These are phyloP conservation scores for Fusarium acutatum DNA, from an alignment of 2,329 filamentous ascomycete genomes.

Conservation along the genomic window DNA sequence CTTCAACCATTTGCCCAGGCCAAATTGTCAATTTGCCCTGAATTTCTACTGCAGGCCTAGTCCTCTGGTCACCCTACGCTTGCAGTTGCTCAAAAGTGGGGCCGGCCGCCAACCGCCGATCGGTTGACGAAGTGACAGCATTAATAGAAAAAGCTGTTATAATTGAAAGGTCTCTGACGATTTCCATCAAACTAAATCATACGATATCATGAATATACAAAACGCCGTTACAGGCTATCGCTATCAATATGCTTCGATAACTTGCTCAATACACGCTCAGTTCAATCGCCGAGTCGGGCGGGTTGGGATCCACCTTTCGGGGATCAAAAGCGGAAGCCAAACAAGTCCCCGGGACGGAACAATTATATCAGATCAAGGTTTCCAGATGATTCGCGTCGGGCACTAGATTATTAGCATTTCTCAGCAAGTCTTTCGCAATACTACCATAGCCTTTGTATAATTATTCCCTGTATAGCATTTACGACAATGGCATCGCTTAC, in stretches of 20 bases:
- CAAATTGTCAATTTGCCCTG: background rate
- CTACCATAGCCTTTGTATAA: background rate
- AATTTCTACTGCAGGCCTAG: background rate
- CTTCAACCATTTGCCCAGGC: rapidly evolving
- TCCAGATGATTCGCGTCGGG: background rate
- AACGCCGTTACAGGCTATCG: background rate
- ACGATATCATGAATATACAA: background rate
- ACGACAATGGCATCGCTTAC: background rate
- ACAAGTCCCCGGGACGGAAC: background rate
- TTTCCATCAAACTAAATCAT: background rate
- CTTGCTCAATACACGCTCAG: background rate
- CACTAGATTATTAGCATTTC: background rate
- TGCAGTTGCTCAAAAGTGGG: background rate
- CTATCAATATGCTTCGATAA: background rate
- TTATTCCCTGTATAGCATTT: background rate
- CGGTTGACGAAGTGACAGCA: background rate
- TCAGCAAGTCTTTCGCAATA: background rate
- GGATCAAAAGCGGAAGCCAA: background rate
- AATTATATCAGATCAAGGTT: background rate
- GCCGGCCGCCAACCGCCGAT: background rate
- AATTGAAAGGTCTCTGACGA: background rate
- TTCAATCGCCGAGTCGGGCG: background rate
- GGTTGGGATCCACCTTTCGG: background rate
- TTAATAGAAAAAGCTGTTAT: rapidly evolving
- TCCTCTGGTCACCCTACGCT: background rate